Conservation (phyloP, 371 early-diverging fungal genomes). For the Saksenaea oblongispora region DNA sequence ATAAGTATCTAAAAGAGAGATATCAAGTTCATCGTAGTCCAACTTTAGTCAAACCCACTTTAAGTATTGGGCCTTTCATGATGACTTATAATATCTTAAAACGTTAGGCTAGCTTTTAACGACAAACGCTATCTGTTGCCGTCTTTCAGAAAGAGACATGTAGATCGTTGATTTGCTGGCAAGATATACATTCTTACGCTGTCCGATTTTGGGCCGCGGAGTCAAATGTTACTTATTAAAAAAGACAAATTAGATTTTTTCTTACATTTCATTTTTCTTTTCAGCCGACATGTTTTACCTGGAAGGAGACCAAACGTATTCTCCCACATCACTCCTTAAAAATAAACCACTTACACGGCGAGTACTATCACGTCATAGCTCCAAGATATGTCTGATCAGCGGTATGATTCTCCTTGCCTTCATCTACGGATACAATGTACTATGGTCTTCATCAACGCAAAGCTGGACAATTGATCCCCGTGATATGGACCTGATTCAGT, state of each 20-base stretch:
- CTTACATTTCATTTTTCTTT: background rate
- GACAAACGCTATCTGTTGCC: no score
- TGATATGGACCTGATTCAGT: conserved; percentile 10
- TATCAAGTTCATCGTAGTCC: no score
- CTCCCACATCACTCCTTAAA: background rate
- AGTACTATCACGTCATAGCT: conserved; percentile 9
- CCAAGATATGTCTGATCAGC: conserved; percentile 5
- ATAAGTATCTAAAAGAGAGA: no score
- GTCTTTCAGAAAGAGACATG: no score
- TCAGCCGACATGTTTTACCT: conserved; percentile 8
- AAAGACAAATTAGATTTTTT: background rate
- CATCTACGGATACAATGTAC: conserved; percentile 6
- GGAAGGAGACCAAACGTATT: conserved; percentile 6
- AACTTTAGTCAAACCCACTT: no score
- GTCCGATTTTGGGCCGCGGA: no score
- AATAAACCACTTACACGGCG: conserved; percentile 7
- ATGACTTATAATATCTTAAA: no score
- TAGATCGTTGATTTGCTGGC: no score
- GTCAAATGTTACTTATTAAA: background rate
- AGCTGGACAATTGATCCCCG: conserved; percentile 10
- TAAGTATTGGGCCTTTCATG: no score
- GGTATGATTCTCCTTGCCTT: conserved; percentile 3
- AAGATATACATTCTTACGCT: conserved; percentile 3
- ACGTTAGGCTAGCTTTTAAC: no score
- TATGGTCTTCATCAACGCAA: conserved; percentile 10